Evolutionary conservation across 148 eudicot species (phyloP), one percentile per base, ranked within the genome.

Genomic region (Vaccinium macrocarpon): DNA sequence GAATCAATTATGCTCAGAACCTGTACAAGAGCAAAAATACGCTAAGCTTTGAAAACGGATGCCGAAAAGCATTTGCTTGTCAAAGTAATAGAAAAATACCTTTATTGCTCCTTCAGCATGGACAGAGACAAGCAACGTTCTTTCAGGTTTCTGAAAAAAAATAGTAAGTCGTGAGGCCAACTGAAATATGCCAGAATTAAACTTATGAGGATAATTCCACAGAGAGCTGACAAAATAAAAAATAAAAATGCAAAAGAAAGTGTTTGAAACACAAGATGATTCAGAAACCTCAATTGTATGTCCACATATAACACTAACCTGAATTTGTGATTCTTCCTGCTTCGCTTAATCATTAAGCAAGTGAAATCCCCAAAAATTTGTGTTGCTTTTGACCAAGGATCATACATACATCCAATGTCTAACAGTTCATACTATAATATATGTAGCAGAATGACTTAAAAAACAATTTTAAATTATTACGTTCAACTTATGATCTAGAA

Each of bases 31-130:
- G 23, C 71, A 74, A 42, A 46, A 0, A 62, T 64, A 57, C 70
- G 81, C 56, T 83, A 72, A 70, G 78, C 35, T 51, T 38, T 3
- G 11, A 46, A 81, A 53, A 81, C 12, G 83, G 53, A 55, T 16
- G 25, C 23, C 16, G 59, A 71, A 25, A 61, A 38, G 10, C n/a
- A 51, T 2, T 79, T 23, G 14, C 51, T 51, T 27, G 50, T 32
- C 7, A 9, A 80, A 55, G 42, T 66, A 55, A 68, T 18, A 80
- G 23, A 76, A 73, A 57, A 50, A 76, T 62, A 96, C 99, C 98
- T 96, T 96, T 82, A 91, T 85, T 84, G 95, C 99, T 85, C 98
- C 98, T 92, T 96, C 99, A 76, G 98, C 95, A 86, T 91, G 97
- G 85, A 96, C 94, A 75, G 97, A 91, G 78, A 95, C 87, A 76